Evolutionary conservation across 139 green algal species (phyloP), one percentile per base, ranked within the genome.

Genomic region (Chlorella sp.): DNA sequence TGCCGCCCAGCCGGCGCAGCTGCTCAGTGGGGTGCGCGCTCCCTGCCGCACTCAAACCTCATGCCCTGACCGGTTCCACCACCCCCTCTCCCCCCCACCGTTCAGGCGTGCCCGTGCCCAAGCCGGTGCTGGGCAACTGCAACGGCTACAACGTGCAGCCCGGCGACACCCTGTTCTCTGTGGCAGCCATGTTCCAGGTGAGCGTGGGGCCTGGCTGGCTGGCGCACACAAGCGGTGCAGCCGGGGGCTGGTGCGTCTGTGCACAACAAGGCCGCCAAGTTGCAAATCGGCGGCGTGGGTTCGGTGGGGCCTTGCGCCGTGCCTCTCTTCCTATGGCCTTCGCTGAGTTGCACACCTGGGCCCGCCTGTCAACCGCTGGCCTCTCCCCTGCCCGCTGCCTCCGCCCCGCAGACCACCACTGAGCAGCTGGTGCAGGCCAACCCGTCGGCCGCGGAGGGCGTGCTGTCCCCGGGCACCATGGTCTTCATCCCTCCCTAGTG

Each of bases 71-170:
- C 28, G 30, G 28, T 30, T 13, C 62, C 62, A 1, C 28, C 62
- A 14, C n/a, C 41, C 32, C n/a, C 48, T 3, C 36, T 14, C 54
- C 22, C 76, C 4, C 54, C 8, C 13, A 0, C 19, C 2, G 22
- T 36, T 9, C 76, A 82, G 76, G 76, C 58, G 76, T 82, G 40
- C 26, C 54, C 43, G 76, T 82, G 26, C 26, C 14, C 11, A 82
- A 86, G 48, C 78, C 78, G 14, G 51, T 51, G 34, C 60, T 34
- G 70, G 67, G 76, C 78, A 86, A 64, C 77, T 88, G 85, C 78
- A 48, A 75, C n/a, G 79, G 51, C 4, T 86, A 73, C 56, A 4
- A 30, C 34, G 58, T 82, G 56, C 76, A 73, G 76, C 38, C 22
- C 7, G 67, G 76, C 41, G 85, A 88, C 51, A 85, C 76, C 2